A percentile compares a stretch with the other conserved stretches of the same genome.
Evolutionary conservation across 306 rosid species (phyloP).

Genomic region (Biancaea sappan): DNA sequence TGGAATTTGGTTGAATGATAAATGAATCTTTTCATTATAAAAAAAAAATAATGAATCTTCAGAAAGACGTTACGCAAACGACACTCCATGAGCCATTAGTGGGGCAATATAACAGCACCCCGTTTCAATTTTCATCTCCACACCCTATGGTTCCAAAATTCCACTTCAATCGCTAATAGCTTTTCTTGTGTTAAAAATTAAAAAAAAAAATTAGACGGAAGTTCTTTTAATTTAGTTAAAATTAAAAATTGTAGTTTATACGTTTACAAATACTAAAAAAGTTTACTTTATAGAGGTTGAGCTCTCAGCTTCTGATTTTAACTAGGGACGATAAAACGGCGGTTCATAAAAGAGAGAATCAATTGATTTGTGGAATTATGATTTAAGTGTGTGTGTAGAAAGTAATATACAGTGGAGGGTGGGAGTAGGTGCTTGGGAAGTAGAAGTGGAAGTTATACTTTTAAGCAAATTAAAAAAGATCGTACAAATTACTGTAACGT

Average conservation of each 20-base stretch:
- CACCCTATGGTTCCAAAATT: too few relatives aligned
- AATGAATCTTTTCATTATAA: slow-evolving; percentile 41
- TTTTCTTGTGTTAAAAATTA: too few relatives aligned
- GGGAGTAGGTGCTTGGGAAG: neutral
- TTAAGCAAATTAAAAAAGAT: neutral
- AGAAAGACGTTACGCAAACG: slow-evolving; percentile 47
- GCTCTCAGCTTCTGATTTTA: too few relatives aligned
- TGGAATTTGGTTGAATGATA: neutral
- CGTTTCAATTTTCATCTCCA: too few relatives aligned
- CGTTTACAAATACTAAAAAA: too few relatives aligned
- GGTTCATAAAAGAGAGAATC: neutral
- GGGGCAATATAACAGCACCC: neutral
- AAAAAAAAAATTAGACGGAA: too few relatives aligned
- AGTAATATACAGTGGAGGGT: neutral
- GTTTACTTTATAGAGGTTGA: too few relatives aligned
- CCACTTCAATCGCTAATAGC: too few relatives aligned
- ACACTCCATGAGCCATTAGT: neutral
- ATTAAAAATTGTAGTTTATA: too few relatives aligned
- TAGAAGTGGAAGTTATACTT: neutral
- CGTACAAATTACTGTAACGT: neutral
- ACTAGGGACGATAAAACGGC: too few relatives aligned
- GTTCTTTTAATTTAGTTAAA: too few relatives aligned
- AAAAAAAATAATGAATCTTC: slow-evolving; percentile 41
- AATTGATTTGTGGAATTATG: neutral
- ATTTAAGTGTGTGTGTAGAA: too few relatives aligned